Percentiles rank a stretch among this genome's conserved stretches.
These are phyloP conservation scores for Babesia bovis DNA, from an alignment of 169 alveolate genomes.

Conservation along the genomic window DNA sequence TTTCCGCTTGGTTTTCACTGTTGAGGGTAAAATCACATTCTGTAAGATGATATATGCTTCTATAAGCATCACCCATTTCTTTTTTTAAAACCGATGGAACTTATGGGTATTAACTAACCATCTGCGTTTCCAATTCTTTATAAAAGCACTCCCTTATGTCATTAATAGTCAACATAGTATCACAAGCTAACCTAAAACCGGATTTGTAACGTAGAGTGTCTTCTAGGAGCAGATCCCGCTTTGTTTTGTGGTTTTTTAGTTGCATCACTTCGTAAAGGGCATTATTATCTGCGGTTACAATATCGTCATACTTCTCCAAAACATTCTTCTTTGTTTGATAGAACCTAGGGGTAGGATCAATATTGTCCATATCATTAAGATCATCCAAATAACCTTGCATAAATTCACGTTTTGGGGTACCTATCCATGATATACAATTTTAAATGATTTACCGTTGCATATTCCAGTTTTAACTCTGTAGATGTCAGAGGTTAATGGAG, in stretches of 20 bases:
- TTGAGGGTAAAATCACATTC: too few relatives aligned
- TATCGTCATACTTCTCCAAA: conserved; percentile 10
- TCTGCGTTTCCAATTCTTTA: neutral
- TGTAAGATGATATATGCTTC: too few relatives aligned
- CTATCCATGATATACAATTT: too few relatives aligned
- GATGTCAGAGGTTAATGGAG: neutral
- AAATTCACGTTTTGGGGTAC: neutral
- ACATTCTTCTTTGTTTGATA: neutral
- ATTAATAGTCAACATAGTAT: neutral
- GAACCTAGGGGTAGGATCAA: neutral
- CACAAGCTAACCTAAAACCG: too few relatives aligned
- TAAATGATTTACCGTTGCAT: conserved; percentile 7
- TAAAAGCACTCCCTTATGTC: neutral
- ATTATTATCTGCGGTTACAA: neutral
- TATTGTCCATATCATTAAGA: neutral
- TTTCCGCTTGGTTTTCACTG: too few relatives aligned
- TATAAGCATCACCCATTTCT: too few relatives aligned
- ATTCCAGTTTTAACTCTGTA: neutral
- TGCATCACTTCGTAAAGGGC: neutral
- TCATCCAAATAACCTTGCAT: neutral
- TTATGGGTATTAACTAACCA: conserved; percentile 17
- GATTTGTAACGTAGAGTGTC: too few relatives aligned
- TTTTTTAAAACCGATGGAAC: too few relatives aligned
- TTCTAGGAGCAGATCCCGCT: too few relatives aligned
- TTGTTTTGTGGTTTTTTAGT: too few relatives aligned